These are phyloP conservation scores for Lolium rigidum DNA, from an alignment of 176 grass and related monocot species.

Conservation along the genomic window DNA sequence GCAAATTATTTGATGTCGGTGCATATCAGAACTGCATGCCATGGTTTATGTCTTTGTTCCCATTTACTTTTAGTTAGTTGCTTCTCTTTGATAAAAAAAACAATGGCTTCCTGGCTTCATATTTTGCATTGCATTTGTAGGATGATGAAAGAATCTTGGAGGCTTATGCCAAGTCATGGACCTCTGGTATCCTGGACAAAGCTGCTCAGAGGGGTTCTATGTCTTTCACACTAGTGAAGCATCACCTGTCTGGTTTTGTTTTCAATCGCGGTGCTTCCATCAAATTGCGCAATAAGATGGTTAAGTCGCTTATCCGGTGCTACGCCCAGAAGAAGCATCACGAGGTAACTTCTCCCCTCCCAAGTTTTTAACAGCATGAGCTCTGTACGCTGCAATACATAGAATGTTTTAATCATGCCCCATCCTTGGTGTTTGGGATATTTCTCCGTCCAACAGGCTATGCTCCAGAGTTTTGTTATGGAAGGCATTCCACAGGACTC, in stretches of 20 bases:
- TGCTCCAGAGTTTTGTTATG: slow-evolving; percentile 66
- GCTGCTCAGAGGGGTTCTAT: slow-evolving; percentile 62
- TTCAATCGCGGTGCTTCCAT: slow-evolving; percentile 42
- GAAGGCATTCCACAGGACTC: slow-evolving; percentile 59
- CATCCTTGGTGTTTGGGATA: slow-evolving; percentile 1
- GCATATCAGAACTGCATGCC: slow-evolving; percentile 11
- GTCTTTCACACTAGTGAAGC: slow-evolving; percentile 63
- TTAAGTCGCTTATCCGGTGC: slow-evolving; percentile 70
- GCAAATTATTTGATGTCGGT: background rate
- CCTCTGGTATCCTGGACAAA: slow-evolving; percentile 70
- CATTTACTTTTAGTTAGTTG: background rate
- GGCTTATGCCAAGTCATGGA: slow-evolving; percentile 90
- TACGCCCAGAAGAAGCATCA: slow-evolving; percentile 62
- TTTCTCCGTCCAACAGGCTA: slow-evolving; percentile 48
- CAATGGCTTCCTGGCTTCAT: background rate
- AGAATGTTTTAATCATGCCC: background rate
- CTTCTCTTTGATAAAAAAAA: background rate
- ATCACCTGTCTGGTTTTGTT: slow-evolving; percentile 74
- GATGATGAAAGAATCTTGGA: slow-evolving; percentile 74
- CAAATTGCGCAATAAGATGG: slow-evolving; percentile 71
- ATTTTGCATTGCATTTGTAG: slow-evolving; percentile 51
- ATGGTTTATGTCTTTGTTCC: background rate
- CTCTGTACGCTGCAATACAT: background rate
- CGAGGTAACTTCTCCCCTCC: slow-evolving; percentile 48
- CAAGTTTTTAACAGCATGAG: background rate